Evolutionary conservation across 192 early-diverging fungal genomes (phyloP).

Genomic region (Backusella sp.): DNA sequence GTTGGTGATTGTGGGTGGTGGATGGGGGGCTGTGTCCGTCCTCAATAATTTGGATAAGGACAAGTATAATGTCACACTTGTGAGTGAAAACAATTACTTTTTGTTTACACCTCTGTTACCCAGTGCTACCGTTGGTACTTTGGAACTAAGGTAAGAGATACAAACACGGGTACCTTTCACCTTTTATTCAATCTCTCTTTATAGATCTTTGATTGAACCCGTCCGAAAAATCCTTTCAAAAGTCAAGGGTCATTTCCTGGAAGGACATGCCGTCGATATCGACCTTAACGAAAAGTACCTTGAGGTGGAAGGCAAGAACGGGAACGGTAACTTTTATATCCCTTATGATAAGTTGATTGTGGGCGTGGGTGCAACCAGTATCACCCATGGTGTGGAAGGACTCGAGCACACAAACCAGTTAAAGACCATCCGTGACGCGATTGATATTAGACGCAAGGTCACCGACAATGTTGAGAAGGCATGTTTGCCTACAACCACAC

Average conservation of each 20-base stretch:
- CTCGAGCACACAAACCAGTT: constrained; percentile 58
- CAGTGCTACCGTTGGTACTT: constrained; percentile 56
- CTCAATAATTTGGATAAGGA: constrained; percentile 51
- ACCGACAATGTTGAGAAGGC: constrained; percentile 69
- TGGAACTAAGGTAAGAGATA: constrained; percentile 51
- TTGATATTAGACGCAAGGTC: constrained; percentile 54
- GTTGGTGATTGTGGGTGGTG: constrained; percentile 53
- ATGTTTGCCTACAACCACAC: constrained; percentile 54
- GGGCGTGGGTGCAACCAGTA: constrained; percentile 54
- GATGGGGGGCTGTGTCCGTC: constrained; percentile 48
- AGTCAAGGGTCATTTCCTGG: constrained; percentile 47
- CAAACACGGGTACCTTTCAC: neutral
- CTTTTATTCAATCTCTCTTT: too few species aligned
- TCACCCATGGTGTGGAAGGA: constrained; percentile 65
- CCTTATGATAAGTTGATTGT: constrained; percentile 59
- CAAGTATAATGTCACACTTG: constrained; percentile 53
- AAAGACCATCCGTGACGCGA: constrained; percentile 68
- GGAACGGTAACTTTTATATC: constrained; percentile 45
- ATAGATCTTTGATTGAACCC: constrained; percentile 54
- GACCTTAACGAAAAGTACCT: constrained; percentile 51
- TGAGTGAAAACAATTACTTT: constrained; percentile 51
- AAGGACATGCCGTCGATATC: constrained; percentile 47
- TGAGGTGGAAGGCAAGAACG: constrained; percentile 36
- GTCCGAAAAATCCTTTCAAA: constrained; percentile 45
- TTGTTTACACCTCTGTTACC: constrained; percentile 54